Base-by-base conservation (phyloP, 1,284 basidiomycete genomes). In the Tilletia caries region DNA sequence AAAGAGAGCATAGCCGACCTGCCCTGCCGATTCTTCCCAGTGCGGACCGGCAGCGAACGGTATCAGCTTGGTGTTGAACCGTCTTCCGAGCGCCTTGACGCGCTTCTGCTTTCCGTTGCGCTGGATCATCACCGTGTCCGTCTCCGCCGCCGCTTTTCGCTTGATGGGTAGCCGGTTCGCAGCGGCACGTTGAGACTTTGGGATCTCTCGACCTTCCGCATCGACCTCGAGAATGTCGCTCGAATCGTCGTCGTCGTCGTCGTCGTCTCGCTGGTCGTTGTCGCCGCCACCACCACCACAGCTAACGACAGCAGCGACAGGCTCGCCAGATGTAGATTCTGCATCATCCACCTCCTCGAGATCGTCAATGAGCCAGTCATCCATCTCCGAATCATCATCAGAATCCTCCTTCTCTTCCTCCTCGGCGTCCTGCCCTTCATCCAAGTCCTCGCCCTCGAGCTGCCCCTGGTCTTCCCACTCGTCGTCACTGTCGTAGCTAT, bases 281-380 rank as follows among this genome's bases (percentile, higher is more conserved):
- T n/a, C n/a, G n/a, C n/a, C n/a, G n/a, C n/a, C n/a, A n/a, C n/a
- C n/a, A n/a, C n/a, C n/a, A n/a, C n/a, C n/a, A n/a, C n/a, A n/a
- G 37, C 37, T 2, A 41, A 15, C 37, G 15, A 13, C 37, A 41
- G 37, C 37, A 25, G 25, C 23, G 5, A 29, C 52, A 15, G 52
- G 29, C 32, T 62, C 58, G 10, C 58, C 58, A 1, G 65, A 60
- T 3, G 67, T 33, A 18, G 64, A 65, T 20, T 74, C 76, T 20
- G 71, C 76, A 18, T 76, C 77, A 25, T 77, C 77, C n/a, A 76
- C 78, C 13, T 76, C 78, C 66, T 82, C 81, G 25, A 81, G 54
- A 52, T 82, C 81, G 62, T 82, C 80, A 5, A 78, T 80, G 12
- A 82, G 74, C 79, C 79, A 82, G 46, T 82, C 81, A 64, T 79